Evolutionary conservation across 2,329 filamentous ascomycete species (phyloP), one percentile per base, ranked within the genome.

Genomic region (Microsporum audouinii): DNA sequence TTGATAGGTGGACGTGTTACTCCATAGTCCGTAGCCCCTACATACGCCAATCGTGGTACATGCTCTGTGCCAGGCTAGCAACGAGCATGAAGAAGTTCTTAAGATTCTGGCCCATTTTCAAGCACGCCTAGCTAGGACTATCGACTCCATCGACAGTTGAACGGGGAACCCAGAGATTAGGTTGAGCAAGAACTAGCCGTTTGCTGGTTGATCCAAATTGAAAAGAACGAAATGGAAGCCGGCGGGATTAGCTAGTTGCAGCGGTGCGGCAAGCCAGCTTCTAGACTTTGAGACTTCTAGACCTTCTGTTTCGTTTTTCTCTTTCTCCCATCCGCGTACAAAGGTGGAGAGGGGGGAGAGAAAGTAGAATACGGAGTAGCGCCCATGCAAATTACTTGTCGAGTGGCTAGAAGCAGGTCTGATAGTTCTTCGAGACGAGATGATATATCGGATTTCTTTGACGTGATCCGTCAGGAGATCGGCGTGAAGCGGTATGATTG

Each of bases 391-490:
- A n/a, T 12, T n/a, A 23, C 8, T 31, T 55, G 49, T 55, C 49
- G 49, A 17, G 49, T 55, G 49, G 49, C 49, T 55, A 55, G 49
- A 17, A 7, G 49, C 49, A 55, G n/a, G 49, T 34, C 33, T 55
- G 31, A 34, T 55, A 7, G 6, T 17, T 34, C n/a, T 36, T 55
- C 33, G 49, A 55, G 49, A 34, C 31, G 23, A 55, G 31, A 55
- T 55, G 49, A 55, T 55, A 55, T 55, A 55, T 55, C 49, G 49
- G 49, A 38, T 55, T 55, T 55, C 49, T 55, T 55, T 36, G 31
- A n/a, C 49, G 33, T 55, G 49, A 55, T 29, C 49, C 31, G 31
- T 55, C 49, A 34, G 33, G 49, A 36, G 49, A 55, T 55, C 49
- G 49, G 33, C 49, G 31, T 34, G 33, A 55, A 55, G 29, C 29